These are phyloP conservation scores for Aspergillus viridinutans DNA, from an alignment of 2,329 filamentous ascomycete genomes.

Conservation along the genomic window DNA sequence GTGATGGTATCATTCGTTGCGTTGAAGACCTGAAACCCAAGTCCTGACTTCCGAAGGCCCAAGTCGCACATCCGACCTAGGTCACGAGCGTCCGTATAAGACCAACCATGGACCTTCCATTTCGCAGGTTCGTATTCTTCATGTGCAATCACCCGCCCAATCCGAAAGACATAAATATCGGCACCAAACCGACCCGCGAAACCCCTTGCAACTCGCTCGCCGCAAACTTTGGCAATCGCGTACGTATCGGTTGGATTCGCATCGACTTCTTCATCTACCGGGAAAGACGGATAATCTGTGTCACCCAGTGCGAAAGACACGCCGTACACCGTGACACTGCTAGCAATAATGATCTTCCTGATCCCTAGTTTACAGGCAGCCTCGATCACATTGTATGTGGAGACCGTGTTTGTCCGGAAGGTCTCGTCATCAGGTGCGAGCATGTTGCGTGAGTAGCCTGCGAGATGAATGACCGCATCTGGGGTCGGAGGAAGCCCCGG, in stretches of 20 bases:
- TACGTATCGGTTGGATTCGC: conserved; percentile 60
- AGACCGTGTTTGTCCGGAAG: conserved; percentile 53
- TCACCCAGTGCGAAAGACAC: conserved; percentile 60
- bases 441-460: conserved; percentile 57
- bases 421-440: conserved; percentile 58
- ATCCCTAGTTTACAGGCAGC: conserved; percentile 59
- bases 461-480: conserved; percentile 61
- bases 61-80: conserved; percentile 59
- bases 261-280: conserved; percentile 57
- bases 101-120: conserved; percentile 58
- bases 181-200: conserved; percentile 53
- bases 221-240: conserved; percentile 57
- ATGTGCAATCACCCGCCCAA: conserved; percentile 60
- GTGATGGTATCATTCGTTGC: conserved; percentile 61
- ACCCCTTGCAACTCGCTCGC: conserved; percentile 54
- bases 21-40: conserved; percentile 63
- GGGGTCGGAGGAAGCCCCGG: conserved; percentile 42
- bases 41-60: conserved; percentile 48
- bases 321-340: conserved; percentile 57
- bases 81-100: conserved; percentile 60
- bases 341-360: conserved; percentile 59
- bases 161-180: conserved; percentile 59
- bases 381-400: conserved; percentile 61
- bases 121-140: conserved; percentile 54
- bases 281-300: conserved; percentile 54